phyloP scores from a whole-genome alignment of 176 grass and related monocot species.

The Poa pratensis region DNA sequence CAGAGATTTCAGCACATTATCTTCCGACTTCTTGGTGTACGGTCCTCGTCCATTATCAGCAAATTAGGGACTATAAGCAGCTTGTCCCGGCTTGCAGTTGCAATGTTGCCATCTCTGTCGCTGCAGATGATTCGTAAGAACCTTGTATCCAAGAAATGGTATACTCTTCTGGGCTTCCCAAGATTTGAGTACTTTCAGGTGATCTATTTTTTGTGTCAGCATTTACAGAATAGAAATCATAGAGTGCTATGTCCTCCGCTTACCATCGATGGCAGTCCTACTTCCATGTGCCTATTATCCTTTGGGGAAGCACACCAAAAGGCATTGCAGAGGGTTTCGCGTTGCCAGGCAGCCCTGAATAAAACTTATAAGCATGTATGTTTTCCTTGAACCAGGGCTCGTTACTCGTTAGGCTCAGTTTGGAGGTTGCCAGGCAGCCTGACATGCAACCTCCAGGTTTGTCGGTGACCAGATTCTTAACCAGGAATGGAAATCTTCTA shows the following conservation, averaged over 20 bases:
- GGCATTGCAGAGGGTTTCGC: conserved; percentile 72
- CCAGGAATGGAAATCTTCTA: conserved; percentile 86
- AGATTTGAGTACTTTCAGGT: conserved; percentile 70
- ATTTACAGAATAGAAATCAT: conserved; percentile 85
- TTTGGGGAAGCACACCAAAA: conserved; percentile 79
- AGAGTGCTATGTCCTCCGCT: conserved; percentile 78
- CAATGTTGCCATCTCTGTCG: conserved; percentile 40
- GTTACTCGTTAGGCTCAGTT: no score
- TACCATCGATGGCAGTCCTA: conserved; percentile 74
- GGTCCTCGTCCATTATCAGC: no score
- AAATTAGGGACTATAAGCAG: no score
- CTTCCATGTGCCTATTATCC: conserved; percentile 80
- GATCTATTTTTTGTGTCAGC: conserved; percentile 69
- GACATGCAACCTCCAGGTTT: conserved; percentile 92
- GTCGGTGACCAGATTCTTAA: conserved; percentile 78
- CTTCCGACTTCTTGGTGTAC: no score
- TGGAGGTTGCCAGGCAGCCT: no score
- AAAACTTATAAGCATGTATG: conserved; percentile 90
- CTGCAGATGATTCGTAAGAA: conserved; percentile 72
- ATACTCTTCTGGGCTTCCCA: conserved; percentile 83
- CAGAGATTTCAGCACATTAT: no score
- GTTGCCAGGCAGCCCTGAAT: conserved; percentile 89
- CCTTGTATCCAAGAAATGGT: conserved; percentile 84
- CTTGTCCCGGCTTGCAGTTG: conserved; percentile 5
- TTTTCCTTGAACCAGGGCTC: conserved; percentile 88